Conservation (phyloP, 2,329 filamentous ascomycete genomes). For the Calonectria pseudoreteaudii region DNA sequence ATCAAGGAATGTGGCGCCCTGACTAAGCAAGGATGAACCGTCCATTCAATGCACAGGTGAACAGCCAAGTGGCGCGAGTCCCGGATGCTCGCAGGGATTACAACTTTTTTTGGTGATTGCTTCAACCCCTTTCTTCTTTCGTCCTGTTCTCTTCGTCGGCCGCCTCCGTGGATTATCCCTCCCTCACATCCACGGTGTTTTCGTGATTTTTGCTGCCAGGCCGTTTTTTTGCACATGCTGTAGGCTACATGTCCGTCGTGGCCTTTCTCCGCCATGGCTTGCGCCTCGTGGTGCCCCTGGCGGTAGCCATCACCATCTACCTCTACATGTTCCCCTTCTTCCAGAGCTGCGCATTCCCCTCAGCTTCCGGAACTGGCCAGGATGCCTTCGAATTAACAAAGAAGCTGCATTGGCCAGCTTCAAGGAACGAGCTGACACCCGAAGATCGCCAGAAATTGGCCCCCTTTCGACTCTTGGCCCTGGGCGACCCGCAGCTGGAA, state of each 20-base stretch:
- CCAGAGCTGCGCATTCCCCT: conserved; percentile 83
- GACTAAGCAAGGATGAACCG: conserved; percentile 14
- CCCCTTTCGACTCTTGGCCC: conserved; percentile 86
- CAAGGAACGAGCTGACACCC: conserved; percentile 33
- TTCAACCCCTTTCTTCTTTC: conserved; percentile 24
- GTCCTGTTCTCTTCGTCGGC: conserved; percentile 21
- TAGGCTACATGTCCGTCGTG: conserved; percentile 64
- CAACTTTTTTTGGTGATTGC: conserved; percentile 22
- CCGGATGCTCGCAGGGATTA: background rate
- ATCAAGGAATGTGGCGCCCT: conserved; percentile 9
- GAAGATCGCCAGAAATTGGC: conserved; percentile 58
- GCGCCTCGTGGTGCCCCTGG: conserved; percentile 68
- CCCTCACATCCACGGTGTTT: conserved; percentile 9
- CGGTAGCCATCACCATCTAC: conserved; percentile 77
- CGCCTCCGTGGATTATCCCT: conserved; percentile 16
- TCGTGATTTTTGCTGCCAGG: conserved; percentile 4
- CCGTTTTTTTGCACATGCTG: conserved; percentile 48
- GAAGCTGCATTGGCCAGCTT: conserved; percentile 56
- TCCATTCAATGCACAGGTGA: background rate
- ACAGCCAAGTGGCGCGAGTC: conserved; percentile 2
- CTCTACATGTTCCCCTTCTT: conserved; percentile 91
- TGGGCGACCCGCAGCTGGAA: conserved; percentile 94
- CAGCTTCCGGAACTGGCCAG: conserved; percentile 52
- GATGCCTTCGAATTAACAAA: conserved; percentile 52
- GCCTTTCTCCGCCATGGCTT: conserved; percentile 67